Conservation (phyloP, 2,329 filamentous ascomycete genomes). For the Aspergillus vadensis region DNA sequence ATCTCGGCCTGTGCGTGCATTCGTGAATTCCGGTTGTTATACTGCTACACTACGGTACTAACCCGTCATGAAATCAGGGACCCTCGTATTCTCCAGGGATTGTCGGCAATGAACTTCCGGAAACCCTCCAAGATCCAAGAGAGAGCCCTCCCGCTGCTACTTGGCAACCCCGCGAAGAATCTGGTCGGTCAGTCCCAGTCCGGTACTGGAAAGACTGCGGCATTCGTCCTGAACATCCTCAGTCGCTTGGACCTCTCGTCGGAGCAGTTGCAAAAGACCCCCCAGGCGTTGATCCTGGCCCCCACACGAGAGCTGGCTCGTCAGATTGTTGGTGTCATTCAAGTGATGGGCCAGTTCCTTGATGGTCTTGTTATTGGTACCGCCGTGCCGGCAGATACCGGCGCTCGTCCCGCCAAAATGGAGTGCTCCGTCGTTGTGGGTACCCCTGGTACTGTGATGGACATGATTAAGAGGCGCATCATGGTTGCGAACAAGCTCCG, state of each 20-base stretch:
- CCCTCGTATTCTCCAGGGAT: constrained; percentile 70
- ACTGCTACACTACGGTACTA: neutral
- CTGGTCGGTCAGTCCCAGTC: constrained; percentile 99
- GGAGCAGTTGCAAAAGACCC: constrained; percentile 56
- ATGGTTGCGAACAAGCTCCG: constrained; percentile 73
- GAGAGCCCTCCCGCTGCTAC: constrained; percentile 84
- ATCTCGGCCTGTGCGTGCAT: constrained; percentile 74
- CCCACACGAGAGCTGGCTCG: constrained; percentile 92
- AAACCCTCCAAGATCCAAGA: constrained; percentile 99
- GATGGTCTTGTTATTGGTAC: constrained; percentile 73
- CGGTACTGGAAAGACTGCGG: constrained; percentile 95
- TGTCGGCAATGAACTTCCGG: constrained; percentile 80
- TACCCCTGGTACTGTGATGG: constrained; percentile 89
- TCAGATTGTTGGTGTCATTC: constrained; percentile 86
- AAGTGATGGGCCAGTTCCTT: constrained; percentile 81
- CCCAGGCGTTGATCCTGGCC: constrained; percentile 86
- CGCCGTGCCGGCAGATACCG: constrained; percentile 74
- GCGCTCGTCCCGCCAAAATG: constrained; percentile 68
- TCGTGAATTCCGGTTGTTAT: neutral
- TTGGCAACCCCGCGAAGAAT: constrained; percentile 83
- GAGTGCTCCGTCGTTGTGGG: constrained; percentile 82
- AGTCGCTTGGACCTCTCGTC: constrained; percentile 76
- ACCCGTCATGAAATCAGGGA: constrained; percentile 44
- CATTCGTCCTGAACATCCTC: constrained; percentile 90
- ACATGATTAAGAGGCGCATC: constrained; percentile 75